Evolutionary conservation across 2,329 filamentous ascomycete genomes (phyloP).

Genomic region (Neonectria hederae): DNA sequence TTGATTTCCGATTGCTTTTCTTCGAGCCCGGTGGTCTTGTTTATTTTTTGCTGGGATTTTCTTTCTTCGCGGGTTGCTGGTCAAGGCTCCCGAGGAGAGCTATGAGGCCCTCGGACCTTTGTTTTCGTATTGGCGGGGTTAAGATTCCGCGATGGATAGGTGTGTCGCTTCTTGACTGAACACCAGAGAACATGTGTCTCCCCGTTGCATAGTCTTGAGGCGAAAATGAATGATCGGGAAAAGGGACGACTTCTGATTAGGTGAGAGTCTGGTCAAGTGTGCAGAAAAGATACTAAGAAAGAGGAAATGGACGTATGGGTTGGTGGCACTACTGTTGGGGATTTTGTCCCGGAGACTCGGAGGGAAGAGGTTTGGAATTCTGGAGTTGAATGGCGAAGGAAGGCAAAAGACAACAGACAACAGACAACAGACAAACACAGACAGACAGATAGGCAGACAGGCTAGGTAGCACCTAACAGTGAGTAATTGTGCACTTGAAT

Average conservation of each 20-base stretch:
- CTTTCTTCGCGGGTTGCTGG: neutral
- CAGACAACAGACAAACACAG: neutral
- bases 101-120: neutral
- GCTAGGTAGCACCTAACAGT: conserved; percentile 14
- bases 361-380: neutral
- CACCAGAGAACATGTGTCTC: neutral
- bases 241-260: neutral
- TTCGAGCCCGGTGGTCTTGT: neutral
- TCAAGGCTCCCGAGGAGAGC: neutral
- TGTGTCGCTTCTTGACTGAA: neutral
- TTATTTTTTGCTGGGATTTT: conserved; percentile 6
- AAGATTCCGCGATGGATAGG: neutral
- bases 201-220: neutral
- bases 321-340: neutral
- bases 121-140: neutral
- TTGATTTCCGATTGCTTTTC: neutral
- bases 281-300: neutral
- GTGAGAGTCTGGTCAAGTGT: neutral
- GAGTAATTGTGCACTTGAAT: conserved; percentile 12
- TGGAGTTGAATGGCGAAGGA: neutral
- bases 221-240: neutral
- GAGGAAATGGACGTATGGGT: neutral
- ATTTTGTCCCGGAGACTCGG: neutral
- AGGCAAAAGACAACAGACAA: neutral
- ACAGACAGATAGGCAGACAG: conserved; percentile 4